These are phyloP conservation scores for Candida loeiensis DNA, from an alignment of 805 yeast species.

Conservation along the genomic window DNA sequence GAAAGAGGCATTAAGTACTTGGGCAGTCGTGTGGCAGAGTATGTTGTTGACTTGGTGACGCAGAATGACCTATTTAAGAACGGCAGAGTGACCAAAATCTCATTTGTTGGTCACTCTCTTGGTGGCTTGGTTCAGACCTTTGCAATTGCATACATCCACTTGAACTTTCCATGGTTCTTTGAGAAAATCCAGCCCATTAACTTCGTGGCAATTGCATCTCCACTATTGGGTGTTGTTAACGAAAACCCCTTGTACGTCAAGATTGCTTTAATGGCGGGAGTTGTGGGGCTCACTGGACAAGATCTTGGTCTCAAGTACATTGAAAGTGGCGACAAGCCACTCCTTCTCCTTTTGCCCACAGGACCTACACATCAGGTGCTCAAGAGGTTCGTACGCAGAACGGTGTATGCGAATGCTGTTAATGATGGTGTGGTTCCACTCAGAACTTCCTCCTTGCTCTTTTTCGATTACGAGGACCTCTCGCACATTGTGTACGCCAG, in stretches of 20 bases:
- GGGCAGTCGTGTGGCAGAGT: constrained; percentile 79
- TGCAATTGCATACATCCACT: constrained; percentile 77
- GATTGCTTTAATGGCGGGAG: constrained; percentile 78
- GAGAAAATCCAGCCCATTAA: constrained; percentile 64
- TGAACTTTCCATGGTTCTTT: constrained; percentile 70
- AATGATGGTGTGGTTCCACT: constrained; percentile 96
- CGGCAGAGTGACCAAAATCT: constrained; percentile 54
- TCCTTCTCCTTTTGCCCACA: constrained; percentile 71
- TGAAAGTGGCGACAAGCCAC: constrained; percentile 51
- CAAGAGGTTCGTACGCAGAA: constrained; percentile 62
- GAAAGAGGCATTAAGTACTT: constrained; percentile 82
- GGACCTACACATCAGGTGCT: constrained; percentile 68
- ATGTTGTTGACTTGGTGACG: constrained; percentile 52
- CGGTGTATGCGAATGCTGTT: constrained; percentile 83
- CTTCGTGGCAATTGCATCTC: constrained; percentile 82
- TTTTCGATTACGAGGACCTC: constrained; percentile 77
- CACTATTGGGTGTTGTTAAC: constrained; percentile 79
- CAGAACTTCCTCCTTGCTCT: constrained; percentile 81
- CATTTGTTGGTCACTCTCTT: constrained; percentile 88
- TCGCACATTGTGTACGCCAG: constrained; percentile 14
- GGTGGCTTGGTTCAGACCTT: constrained; percentile 92
- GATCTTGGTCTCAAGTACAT: constrained; percentile 67
- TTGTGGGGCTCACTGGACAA: constrained; percentile 90
- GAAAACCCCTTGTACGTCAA: constrained; percentile 88
- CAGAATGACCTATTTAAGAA: constrained; percentile 36